Evolutionary conservation across 1,139 yeast species (phyloP), one percentile per base, ranked within the genome.

Genomic region (Sugiyamaella pinicola): DNA sequence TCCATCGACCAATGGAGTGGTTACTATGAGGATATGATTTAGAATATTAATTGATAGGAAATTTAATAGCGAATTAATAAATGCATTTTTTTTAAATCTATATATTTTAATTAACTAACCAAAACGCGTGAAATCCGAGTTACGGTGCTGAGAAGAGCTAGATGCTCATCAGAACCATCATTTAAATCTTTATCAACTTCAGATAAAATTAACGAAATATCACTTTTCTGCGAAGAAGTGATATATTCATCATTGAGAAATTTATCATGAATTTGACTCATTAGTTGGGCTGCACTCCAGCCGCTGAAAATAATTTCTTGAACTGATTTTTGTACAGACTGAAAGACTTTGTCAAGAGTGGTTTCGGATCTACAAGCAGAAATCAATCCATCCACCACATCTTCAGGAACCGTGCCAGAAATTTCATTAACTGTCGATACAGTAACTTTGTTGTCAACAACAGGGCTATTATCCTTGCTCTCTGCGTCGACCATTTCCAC

Each of bases 91-190:
- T 33, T 31, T 49, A 8, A 24, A 38, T 33, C 24, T 49, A 8
- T 33, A 38, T 34, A 17, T 33, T 18, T 31, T 7, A 19, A 26
- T 41, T 24, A 28, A 22, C 17, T 38, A 47, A 24, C 40, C 17
- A 38, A 33, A 1, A 57, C 57, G 9, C 55, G 52, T 12, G 69
- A 62, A 35, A 88, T 73, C 61, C 83, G 80, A 50, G 85, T 70
- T 52, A 84, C 71, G 60, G 90, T 75, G 62, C 88, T 87, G 60
- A 93, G 76, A 33, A 95, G 68, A 64, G 89, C 96, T 34, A 95
- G 73, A 57, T 87, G 91, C 67, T 95, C 99, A 65, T 90, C 96
- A 3, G 96, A 82, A 13, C 99, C 99, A 64, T 84, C 89, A 51
- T 84, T 80, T 56, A 95, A 74, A 55, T 84, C 77, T 51, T 81